These are phyloP conservation scores for Pinus albicaulis DNA, from an alignment of 75 land plant species.

Conservation along the genomic window DNA sequence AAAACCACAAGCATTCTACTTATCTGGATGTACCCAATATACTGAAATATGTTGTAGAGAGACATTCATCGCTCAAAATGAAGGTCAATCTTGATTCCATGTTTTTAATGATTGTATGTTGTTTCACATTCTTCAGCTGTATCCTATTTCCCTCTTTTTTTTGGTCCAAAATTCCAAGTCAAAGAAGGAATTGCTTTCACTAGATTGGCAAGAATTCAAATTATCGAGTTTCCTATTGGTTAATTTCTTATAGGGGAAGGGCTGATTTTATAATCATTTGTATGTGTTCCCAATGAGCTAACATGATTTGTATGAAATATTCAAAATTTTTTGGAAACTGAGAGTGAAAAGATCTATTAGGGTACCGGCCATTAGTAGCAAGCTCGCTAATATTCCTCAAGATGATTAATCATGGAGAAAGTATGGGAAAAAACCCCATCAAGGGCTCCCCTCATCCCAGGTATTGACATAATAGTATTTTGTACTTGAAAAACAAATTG, in stretches of 20 bases:
- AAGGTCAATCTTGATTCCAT: conserved; percentile 39
- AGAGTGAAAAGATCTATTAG: conserved; percentile 51
- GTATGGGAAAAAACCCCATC: conserved; percentile 92
- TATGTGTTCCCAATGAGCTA: background rate
- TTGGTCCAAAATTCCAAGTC: background rate
- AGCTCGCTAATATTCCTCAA: conserved; percentile 83
- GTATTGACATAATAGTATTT: conserved; percentile 19
- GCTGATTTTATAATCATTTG: background rate
- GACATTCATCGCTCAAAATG: conserved; percentile 90
- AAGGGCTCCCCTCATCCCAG: conserved; percentile 94
- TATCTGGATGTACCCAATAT: no score
- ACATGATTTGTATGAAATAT: background rate
- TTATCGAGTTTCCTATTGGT: background rate
- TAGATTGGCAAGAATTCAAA: background rate
- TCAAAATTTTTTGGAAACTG: conserved; percentile 42
- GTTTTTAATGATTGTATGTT: background rate
- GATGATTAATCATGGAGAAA: conserved; percentile 91
- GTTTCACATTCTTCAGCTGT: background rate
- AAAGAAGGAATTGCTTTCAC: background rate
- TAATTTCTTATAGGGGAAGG: no score
- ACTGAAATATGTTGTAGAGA: no score
- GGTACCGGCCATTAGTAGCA: conserved; percentile 74
- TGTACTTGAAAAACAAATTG: background rate
- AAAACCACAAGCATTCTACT: no score
- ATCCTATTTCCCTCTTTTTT: background rate